Evolutionary conservation across 1,139 yeast genomes (phyloP), one percentile per base, ranked within the genome.

Genomic region (Taiozyma onychis): DNA sequence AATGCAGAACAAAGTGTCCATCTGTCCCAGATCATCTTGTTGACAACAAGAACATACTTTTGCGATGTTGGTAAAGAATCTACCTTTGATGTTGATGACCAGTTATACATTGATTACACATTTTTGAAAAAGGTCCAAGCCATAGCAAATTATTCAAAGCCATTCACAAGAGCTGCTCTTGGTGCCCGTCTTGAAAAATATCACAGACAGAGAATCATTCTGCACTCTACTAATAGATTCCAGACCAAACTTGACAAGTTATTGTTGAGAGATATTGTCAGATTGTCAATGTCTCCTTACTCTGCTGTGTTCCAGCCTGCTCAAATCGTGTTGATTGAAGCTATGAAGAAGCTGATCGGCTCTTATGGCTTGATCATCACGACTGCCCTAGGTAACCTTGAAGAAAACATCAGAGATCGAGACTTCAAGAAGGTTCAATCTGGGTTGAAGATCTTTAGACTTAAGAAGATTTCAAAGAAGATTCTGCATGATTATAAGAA

Each of bases 31-130:
- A 81, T 83, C 44, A 74, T 85, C 46, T 68, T 90, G 45, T 81
- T 82, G 61, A 85, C 85, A 2, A 66, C 86, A 49, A 83, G 86
- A 58, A 81, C 86, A 11, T 93, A 96, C 90, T 81, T 93, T 56
- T 78, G 88, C 18, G 95, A 90, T 64, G 86, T 87, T 28, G 96
- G 96, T 1, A 76, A 81, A 55, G 96, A 88, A 59, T 73, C 87
- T 14, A 71, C 85, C 1, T 78, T 85, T 47, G 85, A 78, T 48
- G 70, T 78, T 13, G 80, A 83, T 54, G 78, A 77, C 39, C 72
- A 70, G 43, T 66, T 75, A 11, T 63, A 66, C 37, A 66, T 77
- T 27, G 74, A 78, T 43, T 72, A 78, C 52, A 70, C 71, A 2
- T 76, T 72, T 54, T 70, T 78, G 54, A 75, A 73, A 41, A 73